Evolutionary conservation across 495 filamentous ascomycete species (phyloP).

Genomic region (Aspergillus saccharolyticus): DNA sequence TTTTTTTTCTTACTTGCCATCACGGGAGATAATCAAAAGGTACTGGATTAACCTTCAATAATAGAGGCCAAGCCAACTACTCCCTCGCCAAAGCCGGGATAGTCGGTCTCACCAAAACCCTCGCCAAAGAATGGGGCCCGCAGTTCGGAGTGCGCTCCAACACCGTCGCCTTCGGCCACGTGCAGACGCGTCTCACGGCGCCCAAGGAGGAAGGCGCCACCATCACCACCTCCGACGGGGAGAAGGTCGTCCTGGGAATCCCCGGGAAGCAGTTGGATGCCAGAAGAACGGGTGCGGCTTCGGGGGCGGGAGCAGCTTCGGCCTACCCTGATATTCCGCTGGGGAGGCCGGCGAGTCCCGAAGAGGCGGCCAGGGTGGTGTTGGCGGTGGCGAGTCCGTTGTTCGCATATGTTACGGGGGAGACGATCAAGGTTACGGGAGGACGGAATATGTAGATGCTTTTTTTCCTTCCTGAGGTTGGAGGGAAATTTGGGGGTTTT

Average conservation of each 20-base stretch:
- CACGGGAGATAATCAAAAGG: too few relatives aligned
- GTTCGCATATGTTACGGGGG: conserved; percentile 76
- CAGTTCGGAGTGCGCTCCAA: conserved; percentile 77
- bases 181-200: conserved; percentile 69
- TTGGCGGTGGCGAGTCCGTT: conserved; percentile 74
- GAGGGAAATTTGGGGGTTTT: too few relatives aligned
- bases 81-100: conserved; percentile 77
- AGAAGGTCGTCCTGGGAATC: conserved; percentile 74
- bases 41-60: too few relatives aligned
- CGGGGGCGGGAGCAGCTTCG: too few relatives aligned
- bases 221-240: conserved; percentile 67
- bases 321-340: conserved; percentile 72
- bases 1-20: neutral
- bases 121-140: conserved; percentile 91
- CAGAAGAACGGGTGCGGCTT: too few relatives aligned
- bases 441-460: conserved; percentile 74
- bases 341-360: conserved; percentile 66
- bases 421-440: conserved; percentile 80
- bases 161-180: conserved; percentile 76
- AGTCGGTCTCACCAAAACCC: conserved; percentile 72
- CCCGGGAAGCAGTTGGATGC: conserved; percentile 55
- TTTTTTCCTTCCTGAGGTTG: neutral
- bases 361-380: conserved; percentile 74
- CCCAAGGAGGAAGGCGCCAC: conserved; percentile 77
- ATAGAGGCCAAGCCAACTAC: conserved; percentile 76